Conservation (phyloP, 495 filamentous ascomycete genomes). For the Penicillium dipodomyicola region DNA sequence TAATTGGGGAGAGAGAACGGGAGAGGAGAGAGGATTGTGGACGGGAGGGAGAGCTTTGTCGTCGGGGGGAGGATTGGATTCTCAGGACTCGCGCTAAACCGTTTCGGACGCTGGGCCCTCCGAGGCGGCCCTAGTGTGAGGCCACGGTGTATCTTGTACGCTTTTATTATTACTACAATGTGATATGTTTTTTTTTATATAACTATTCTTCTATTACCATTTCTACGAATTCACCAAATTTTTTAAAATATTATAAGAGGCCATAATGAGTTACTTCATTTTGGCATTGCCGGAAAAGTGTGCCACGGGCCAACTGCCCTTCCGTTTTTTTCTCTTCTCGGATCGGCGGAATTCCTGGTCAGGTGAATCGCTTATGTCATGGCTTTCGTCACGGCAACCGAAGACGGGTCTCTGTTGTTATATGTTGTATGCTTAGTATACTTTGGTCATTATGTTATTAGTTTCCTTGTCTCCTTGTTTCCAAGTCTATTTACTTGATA, state of each 20-base stretch:
- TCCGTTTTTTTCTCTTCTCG: constrained; percentile 45
- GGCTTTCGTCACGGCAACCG: constrained; percentile 42
- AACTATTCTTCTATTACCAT: not conserved
- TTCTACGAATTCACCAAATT: not conserved
- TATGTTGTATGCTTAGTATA: not conserved
- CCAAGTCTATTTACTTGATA: not conserved
- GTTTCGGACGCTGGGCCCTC: constrained; percentile 44
- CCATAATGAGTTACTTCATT: not conserved
- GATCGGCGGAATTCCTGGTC: constrained; percentile 38
- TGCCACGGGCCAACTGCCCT: constrained; percentile 35
- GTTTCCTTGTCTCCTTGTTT: not conserved
- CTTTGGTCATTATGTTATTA: not conserved
- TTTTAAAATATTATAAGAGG: not conserved
- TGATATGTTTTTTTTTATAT: not conserved
- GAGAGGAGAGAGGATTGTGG: constrained; percentile 50
- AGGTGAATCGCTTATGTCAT: constrained; percentile 37
- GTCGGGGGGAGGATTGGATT: constrained; percentile 49
- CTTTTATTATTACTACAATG: constrained; percentile 4
- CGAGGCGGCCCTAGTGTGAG: constrained; percentile 48
- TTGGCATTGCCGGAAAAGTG: constrained; percentile 2
- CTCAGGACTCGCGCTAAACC: constrained; percentile 49
- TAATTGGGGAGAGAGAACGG: constrained; percentile 49
- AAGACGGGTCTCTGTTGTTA: not conserved
- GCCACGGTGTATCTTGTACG: constrained; percentile 17
- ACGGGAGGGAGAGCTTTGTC: constrained; percentile 57